Conservation (phyloP, 1,139 yeast genomes). For the Schwanniomyces etchellsii region DNA sequence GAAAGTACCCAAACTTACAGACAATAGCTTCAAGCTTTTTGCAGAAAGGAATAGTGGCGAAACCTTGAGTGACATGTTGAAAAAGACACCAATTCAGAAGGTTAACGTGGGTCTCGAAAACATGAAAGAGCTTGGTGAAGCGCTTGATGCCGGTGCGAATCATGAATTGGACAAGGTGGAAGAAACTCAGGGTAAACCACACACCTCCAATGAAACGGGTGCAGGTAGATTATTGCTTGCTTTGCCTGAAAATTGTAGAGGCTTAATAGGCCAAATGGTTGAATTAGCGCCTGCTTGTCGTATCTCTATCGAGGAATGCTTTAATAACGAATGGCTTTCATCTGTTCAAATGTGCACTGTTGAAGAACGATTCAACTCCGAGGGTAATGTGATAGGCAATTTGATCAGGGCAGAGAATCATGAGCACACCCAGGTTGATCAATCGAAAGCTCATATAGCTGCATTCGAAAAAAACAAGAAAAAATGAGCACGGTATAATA, state of each 20-base stretch:
- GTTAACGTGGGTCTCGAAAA: conserved; percentile 3
- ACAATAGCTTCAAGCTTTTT: conserved; percentile 71
- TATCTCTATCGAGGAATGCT: conserved; percentile 77
- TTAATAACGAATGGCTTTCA: conserved; percentile 71
- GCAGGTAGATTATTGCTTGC: conserved; percentile 67
- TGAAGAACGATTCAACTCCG: conserved; percentile 29
- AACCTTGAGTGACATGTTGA: conserved; percentile 36
- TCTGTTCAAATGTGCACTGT: conserved; percentile 64
- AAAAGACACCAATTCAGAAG: conserved; percentile 25
- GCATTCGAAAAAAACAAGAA: conserved; percentile 77
- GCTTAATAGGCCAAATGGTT: conserved; percentile 67
- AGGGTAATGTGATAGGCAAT: conserved; percentile 28
- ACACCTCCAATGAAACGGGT: conserved; percentile 59
- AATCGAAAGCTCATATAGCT: conserved; percentile 92
- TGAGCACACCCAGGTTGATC: conserved; percentile 83
- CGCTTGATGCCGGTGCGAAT: conserved; percentile 6
- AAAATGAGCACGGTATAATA: conserved; percentile 20
- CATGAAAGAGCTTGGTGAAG: conserved; percentile 2
- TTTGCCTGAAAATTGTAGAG: conserved; percentile 62
- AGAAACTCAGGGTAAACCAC: conserved; percentile 28
- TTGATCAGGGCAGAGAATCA: conserved; percentile 51
- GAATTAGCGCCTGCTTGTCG: conserved; percentile 83
- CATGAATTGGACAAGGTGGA: conserved; percentile 4
- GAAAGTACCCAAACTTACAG: conserved; percentile 89
- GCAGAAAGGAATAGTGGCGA: conserved; percentile 44